Evolutionary conservation across 805 yeast genomes (phyloP).

Genomic region (Monosporozyma siamensis): DNA sequence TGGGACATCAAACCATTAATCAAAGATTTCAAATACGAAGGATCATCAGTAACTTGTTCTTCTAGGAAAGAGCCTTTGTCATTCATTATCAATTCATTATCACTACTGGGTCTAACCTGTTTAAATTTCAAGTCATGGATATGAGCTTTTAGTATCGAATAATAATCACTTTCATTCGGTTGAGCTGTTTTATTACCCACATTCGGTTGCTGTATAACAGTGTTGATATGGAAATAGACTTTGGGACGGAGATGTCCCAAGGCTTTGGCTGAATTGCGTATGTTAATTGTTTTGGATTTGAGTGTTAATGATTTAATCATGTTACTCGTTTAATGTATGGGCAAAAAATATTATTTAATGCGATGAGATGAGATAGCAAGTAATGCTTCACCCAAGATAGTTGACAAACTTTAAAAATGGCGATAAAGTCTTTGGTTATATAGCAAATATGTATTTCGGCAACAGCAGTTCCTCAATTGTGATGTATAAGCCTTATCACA

Average conservation of each 20-base stretch:
- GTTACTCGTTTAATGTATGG: no score
- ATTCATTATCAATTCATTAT: background rate
- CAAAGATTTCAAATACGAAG: slow-evolving; percentile 5
- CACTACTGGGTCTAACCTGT: background rate
- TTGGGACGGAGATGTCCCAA: background rate
- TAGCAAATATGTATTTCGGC: no score
- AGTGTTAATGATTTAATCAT: no score
- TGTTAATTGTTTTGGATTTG: no score
- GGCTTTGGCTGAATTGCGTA: no score
- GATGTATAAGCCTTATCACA: no score
- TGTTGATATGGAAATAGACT: background rate
- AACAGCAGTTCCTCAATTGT: no score
- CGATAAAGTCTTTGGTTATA: no score
- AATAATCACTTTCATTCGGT: background rate
- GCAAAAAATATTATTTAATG: no score
- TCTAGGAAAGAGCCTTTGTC: background rate
- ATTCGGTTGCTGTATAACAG: background rate
- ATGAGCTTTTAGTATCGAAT: background rate
- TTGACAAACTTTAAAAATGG: no score
- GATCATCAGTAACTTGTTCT: background rate
- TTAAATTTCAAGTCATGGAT: background rate
- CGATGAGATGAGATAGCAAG: no score
- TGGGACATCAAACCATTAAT: slow-evolving; percentile 7
- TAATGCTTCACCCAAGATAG: no score
- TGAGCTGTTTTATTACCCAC: background rate